Evolutionary conservation across 257 asterid genomes (phyloP).

Genomic region (Solanum habrochaites): DNA sequence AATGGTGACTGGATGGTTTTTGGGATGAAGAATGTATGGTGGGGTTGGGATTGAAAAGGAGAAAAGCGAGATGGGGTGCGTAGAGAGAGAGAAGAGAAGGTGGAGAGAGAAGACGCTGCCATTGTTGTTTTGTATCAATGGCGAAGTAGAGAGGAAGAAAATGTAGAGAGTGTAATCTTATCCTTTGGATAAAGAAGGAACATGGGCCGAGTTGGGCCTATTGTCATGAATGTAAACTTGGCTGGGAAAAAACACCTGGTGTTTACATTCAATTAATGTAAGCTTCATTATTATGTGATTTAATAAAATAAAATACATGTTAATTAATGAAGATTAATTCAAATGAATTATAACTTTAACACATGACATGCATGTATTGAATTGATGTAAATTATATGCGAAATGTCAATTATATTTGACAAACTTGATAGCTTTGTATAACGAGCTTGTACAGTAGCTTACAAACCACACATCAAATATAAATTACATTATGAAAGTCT

Average conservation of each 20-base stretch:
- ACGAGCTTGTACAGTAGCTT: background rate
- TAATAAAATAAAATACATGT: no score
- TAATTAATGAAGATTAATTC: no score
- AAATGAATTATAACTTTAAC: no score
- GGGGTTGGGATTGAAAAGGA: conserved; percentile 13
- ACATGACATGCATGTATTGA: no score
- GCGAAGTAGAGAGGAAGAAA: background rate
- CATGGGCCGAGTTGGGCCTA: background rate
- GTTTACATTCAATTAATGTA: no score
- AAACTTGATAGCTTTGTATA: background rate
- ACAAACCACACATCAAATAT: background rate
- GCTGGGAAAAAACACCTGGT: no score
- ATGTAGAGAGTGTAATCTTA: background rate
- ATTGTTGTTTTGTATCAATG: background rate
- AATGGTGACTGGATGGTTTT: background rate
- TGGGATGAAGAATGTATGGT: conserved; percentile 2
- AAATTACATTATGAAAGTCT: background rate
- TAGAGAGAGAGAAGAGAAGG: conserved; percentile 45
- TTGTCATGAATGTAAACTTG: background rate
- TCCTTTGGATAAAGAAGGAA: background rate
- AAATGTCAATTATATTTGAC: background rate
- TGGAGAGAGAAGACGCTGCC: conserved; percentile 32
- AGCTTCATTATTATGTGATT: no score
- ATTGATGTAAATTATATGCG: no score
- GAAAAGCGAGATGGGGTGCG: conserved; percentile 1